phyloP scores from a whole-genome alignment of 352 stramenopile species.

The Globisporangium paddicum region DNA sequence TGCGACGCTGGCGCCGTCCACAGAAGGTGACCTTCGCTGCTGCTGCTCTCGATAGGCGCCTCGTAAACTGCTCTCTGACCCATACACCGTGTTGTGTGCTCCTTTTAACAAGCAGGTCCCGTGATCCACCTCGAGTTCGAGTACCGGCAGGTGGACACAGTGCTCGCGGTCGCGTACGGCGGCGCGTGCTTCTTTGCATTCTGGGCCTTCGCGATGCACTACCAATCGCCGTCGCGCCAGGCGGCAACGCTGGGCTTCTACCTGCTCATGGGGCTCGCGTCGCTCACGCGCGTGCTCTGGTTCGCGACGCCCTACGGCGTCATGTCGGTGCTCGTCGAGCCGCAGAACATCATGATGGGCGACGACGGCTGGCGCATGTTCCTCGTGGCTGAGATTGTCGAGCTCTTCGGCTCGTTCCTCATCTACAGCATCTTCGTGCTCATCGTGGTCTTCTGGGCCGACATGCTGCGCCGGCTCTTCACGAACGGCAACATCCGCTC shows the following conservation, averaged over 20 bases:
- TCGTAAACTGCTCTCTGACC: too few relatives aligned
- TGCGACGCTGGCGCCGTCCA: slow-evolving; percentile 7
- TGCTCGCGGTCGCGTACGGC: slow-evolving; percentile 69
- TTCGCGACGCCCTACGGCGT: slow-evolving; percentile 75
- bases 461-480: slow-evolving; percentile 94
- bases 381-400: slow-evolving; percentile 82
- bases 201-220: slow-evolving; percentile 73
- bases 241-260: slow-evolving; percentile 80
- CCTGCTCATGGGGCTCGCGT: slow-evolving; percentile 60
- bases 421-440: slow-evolving; percentile 97
- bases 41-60: too few relatives aligned
- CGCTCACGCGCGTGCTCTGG: slow-evolving; percentile 63
- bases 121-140: slow-evolving; percentile 74
- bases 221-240: slow-evolving; percentile 47
- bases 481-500: slow-evolving; percentile 65
- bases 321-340: slow-evolving; percentile 60
- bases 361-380: slow-evolving; percentile 63
- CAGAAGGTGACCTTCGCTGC: too few relatives aligned
- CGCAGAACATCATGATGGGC: slow-evolving; percentile 48
- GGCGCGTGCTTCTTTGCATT: slow-evolving; percentile 77
- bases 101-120: too few relatives aligned
- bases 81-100: too few relatives aligned
- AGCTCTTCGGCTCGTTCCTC: slow-evolving; percentile 90
- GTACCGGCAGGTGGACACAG: slow-evolving; percentile 77
- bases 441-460: slow-evolving; percentile 96